These are phyloP conservation scores for Polytrichum formosum DNA, from an alignment of 225 moss, liverwort and hornwort species.

Conservation along the genomic window DNA sequence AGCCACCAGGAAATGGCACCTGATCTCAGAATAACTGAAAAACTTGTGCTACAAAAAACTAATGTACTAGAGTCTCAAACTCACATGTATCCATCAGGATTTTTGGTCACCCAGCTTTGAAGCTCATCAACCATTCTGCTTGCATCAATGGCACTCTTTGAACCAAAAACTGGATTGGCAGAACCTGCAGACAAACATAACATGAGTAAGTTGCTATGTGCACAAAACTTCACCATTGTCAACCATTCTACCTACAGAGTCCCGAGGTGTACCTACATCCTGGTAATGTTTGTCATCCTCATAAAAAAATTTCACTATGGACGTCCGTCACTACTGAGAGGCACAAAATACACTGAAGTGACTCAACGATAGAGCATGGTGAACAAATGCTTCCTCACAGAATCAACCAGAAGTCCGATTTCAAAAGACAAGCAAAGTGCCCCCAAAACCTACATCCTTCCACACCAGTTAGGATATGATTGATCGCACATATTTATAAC, in stretches of 20 bases:
- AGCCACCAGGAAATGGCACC: constrained; percentile 3
- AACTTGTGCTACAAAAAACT: no score
- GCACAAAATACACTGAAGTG: no score
- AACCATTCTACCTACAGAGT: background rate
- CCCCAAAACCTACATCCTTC: background rate
- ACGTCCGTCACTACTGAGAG: background rate
- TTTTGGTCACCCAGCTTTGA: constrained; percentile 28
- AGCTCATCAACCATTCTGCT: constrained; percentile 56
- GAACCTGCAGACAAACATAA: constrained; percentile 55
- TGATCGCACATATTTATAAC: no score
- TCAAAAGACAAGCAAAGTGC: background rate
- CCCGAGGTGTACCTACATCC: background rate
- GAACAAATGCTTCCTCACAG: background rate
- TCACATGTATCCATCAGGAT: constrained; percentile 63
- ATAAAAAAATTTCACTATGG: background rate
- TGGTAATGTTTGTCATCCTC: no score
- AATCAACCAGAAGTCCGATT: no score
- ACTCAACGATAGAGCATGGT: background rate
- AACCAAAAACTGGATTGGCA: constrained; percentile 58
- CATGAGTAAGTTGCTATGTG: background rate
- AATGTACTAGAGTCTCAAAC: constrained; percentile 12
- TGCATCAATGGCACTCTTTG: constrained; percentile 55
- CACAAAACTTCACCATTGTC: background rate
- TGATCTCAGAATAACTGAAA: background rate
- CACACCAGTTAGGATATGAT: no score